Conservation (phyloP, 148 eudicot genomes). For the Talinum fruticosum region DNA sequence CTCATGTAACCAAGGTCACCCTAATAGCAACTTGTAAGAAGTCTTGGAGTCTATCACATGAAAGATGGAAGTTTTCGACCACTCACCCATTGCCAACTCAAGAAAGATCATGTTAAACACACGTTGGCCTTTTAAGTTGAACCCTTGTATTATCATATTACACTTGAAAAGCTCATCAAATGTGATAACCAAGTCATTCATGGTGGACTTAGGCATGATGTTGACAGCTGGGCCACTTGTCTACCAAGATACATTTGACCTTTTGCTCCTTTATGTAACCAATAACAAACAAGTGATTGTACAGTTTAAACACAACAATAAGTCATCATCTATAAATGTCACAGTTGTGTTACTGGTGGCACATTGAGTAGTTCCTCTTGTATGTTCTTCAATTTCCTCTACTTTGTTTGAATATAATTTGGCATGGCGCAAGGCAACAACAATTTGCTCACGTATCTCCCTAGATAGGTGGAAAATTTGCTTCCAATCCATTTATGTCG, state of each 20-base stretch:
- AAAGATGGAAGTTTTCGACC: background rate
- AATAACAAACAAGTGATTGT: background rate
- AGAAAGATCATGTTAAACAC: background rate
- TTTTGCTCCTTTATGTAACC: background rate
- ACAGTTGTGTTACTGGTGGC: background rate
- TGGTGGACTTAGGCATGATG: conserved; percentile 14
- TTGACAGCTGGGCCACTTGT: background rate
- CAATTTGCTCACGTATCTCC: no score
- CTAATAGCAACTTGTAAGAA: background rate
- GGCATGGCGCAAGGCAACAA: no score
- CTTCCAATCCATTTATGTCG: no score
- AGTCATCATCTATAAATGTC: background rate
- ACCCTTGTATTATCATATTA: background rate
- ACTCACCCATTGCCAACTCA: background rate
- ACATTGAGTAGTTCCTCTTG: background rate
- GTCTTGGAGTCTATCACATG: background rate
- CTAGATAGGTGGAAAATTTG: no score
- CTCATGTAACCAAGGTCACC: no score
- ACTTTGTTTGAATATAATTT: no score
- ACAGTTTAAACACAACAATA: background rate
- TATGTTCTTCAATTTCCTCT: no score
- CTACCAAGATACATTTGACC: background rate
- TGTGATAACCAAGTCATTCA: conserved; percentile 1
- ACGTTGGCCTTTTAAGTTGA: background rate
- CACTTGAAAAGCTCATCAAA: background rate